Evolutionary conservation across 176 grass and related monocot genomes (phyloP).

Genomic region (Avena atlantica): DNA sequence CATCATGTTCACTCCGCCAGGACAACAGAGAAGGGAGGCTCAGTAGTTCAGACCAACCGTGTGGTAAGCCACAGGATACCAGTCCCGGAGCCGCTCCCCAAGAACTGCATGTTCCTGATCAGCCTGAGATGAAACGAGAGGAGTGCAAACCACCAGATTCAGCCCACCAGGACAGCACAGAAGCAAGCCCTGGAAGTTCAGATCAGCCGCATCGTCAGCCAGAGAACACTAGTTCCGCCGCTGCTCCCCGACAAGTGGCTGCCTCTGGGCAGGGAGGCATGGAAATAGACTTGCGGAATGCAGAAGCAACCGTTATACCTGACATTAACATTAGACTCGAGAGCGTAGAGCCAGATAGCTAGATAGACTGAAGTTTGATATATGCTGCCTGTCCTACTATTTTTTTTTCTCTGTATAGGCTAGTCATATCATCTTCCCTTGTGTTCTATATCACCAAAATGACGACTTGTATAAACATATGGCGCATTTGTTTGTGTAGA

Average conservation of each 20-base stretch:
- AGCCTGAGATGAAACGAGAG: constrained; percentile 24
- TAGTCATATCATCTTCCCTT: constrained; percentile 17
- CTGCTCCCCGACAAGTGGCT: background rate
- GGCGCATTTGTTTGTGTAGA: background rate
- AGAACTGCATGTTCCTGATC: background rate
- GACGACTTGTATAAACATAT: constrained; percentile 38
- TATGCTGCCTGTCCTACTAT: constrained; percentile 9
- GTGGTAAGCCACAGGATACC: background rate
- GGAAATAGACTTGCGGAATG: background rate
- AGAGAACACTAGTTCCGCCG: constrained; percentile 9
- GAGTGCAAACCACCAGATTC: constrained; percentile 7
- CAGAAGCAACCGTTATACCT: constrained; percentile 15
- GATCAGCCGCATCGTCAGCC: background rate
- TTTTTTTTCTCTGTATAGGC: constrained; percentile 44
- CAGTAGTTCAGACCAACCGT: constrained; percentile 1
- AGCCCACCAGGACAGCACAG: background rate
- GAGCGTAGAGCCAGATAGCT: constrained; percentile 35
- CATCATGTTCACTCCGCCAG: constrained; percentile 39
- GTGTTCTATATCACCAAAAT: background rate
- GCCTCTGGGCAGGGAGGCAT: background rate
- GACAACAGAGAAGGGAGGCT: constrained; percentile 24
- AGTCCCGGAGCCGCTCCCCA: constrained; percentile 14
- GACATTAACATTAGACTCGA: constrained; percentile 22
- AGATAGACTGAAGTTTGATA: constrained; percentile 32
- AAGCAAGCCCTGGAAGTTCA: background rate